phyloP scores from a whole-genome alignment of 2,329 filamentous ascomycete species.

The Ampelomyces quisqualis region DNA sequence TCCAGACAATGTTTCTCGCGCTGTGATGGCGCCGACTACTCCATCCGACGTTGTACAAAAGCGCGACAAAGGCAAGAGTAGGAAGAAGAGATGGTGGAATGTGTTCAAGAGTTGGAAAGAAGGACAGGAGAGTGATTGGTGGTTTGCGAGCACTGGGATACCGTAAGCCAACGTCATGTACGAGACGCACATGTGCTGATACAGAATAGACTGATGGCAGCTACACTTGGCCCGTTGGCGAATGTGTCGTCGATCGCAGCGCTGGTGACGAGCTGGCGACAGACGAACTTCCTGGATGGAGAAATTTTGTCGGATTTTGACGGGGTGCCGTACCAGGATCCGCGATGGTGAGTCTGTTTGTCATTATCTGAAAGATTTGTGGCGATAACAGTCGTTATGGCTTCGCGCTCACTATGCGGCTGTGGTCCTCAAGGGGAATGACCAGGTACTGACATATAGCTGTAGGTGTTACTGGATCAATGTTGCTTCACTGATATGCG shows the following conservation, averaged over 20 bases:
- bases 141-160: slow-evolving; percentile 44
- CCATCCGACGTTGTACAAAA: background rate
- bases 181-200: no score
- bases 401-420: background rate
- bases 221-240: slow-evolving; percentile 80
- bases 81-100: slow-evolving; percentile 13
- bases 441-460: background rate
- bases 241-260: slow-evolving; percentile 87
- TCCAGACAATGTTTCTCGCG: background rate
- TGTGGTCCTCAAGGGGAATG: no score
- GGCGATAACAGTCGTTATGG: background rate
- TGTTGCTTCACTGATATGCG: slow-evolving; percentile 72
- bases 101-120: slow-evolving; percentile 16
- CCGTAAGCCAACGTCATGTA: no score
- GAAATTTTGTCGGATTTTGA: slow-evolving; percentile 52
- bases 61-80: no score
- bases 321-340: slow-evolving; percentile 64
- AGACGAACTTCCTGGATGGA: slow-evolving; percentile 54
- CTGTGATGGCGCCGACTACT: background rate
- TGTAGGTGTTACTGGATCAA: slow-evolving; percentile 71
- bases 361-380: slow-evolving; percentile 21
- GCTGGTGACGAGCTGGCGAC: slow-evolving; percentile 77
- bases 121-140: slow-evolving; percentile 36
- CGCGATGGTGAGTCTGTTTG: no score
- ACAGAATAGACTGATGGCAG: no score